A percentile compares a stretch with the other conserved stretches of the same genome.
Conservation (phyloP, 2,329 filamentous ascomycete species). For the Calonectria ilicicola region DNA sequence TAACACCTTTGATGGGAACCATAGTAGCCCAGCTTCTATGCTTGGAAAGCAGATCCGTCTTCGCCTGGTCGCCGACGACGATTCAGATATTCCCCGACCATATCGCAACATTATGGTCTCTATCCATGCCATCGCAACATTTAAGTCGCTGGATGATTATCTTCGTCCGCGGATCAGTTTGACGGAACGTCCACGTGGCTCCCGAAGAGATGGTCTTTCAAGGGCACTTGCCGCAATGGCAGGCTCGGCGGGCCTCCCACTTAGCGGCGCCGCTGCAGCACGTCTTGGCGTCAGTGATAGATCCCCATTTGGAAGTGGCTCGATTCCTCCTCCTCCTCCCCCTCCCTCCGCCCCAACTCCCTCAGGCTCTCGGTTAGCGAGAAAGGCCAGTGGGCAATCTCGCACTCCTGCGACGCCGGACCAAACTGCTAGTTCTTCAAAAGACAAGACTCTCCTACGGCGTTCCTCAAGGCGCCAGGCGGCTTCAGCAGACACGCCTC, state of each 20-base stretch:
- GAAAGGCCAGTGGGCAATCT: conserved; percentile 62
- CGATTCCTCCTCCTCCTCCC: conserved; percentile 51
- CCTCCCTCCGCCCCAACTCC: conserved; percentile 53
- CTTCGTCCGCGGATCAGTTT: conserved; percentile 88
- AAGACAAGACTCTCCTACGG: conserved; percentile 70
- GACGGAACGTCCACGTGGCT: conserved; percentile 74
- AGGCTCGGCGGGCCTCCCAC: conserved; percentile 73
- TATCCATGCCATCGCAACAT: conserved; percentile 97
- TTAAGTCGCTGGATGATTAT: conserved; percentile 97
- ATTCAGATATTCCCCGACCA: conserved; percentile 86
- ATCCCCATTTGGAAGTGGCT: conserved; percentile 51
- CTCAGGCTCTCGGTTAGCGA: conserved; percentile 58
- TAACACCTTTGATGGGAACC: conserved; percentile 88
- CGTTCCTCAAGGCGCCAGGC: conserved; percentile 73
- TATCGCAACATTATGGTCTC: conserved; percentile 98
- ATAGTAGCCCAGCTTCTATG: conserved; percentile 94
- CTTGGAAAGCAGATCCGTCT: conserved; percentile 94
- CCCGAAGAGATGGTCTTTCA: conserved; percentile 73
- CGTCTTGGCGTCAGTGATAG: conserved; percentile 62
- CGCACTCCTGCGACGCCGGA: conserved; percentile 57
- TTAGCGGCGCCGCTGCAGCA: conserved; percentile 58
- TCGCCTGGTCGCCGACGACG: conserved; percentile 88
- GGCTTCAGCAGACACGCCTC: conserved; percentile 63
- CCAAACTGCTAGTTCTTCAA: conserved; percentile 60
- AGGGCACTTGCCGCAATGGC: conserved; percentile 82